Conservation (phyloP, 129 eudicot species). For the Sambucus nigra region DNA sequence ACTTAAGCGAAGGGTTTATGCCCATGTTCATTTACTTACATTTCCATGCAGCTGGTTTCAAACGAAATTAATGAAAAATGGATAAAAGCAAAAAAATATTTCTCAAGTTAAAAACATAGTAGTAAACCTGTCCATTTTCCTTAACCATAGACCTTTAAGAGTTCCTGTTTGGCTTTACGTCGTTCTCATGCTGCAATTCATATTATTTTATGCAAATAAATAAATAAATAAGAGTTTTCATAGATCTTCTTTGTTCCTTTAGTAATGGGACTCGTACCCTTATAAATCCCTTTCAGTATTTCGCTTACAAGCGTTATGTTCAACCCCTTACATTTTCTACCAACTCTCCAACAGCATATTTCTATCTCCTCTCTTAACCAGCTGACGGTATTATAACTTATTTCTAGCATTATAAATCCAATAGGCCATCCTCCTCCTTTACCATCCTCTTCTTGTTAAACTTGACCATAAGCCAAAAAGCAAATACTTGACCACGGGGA, state of each 20-base stretch:
- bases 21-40: too few relatives aligned
- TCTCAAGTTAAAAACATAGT: too few relatives aligned
- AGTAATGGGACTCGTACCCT: neutral
- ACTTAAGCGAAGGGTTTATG: too few relatives aligned
- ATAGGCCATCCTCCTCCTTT: neutral
- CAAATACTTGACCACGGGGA: neutral
- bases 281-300: slow-evolving; percentile 10
- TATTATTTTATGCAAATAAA: neutral
- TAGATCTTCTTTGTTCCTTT: neutral
- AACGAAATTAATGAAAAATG: too few relatives aligned
- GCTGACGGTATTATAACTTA: slow-evolving; percentile 11
- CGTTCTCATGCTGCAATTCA: slow-evolving; percentile 11
- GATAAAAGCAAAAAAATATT: too few relatives aligned
- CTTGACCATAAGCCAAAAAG: neutral
- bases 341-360: neutral
- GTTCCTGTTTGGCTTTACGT: slow-evolving; percentile 10
- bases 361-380: neutral
- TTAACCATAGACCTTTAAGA: slow-evolving; percentile 13
- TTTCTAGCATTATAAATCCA: neutral
- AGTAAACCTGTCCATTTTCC: slow-evolving; percentile 3
- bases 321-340: neutral
- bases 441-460: neutral
- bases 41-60: too few relatives aligned
- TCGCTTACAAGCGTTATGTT: slow-evolving; percentile 22
- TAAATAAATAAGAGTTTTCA: too few relatives aligned